Base-by-base conservation (phyloP, 1,284 basidiomycete species). In the Pseudozyma sp. region DNA sequence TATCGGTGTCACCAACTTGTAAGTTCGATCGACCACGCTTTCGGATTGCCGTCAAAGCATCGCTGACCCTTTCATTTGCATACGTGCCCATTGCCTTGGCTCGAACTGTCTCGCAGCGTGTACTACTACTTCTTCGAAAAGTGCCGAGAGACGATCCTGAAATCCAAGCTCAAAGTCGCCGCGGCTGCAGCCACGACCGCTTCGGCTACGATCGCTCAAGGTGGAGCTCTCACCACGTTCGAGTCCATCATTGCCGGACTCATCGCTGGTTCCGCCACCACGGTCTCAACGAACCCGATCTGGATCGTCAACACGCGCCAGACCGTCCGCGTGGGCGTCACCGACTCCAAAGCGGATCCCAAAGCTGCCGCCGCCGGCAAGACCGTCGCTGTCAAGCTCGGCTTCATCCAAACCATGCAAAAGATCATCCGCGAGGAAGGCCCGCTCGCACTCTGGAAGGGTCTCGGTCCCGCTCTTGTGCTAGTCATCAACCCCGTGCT, bases 401-500 rank as follows among this genome's bases (percentile, higher is more conserved):
- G 75, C 44, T 84, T 84, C 74, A 40, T 83, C n/a, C 88, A 92
- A 80, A 93, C 92, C 3, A 86, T 93, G 37, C 85, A 88, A 57
- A 88, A 88, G 69, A 93, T 99, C 68, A 78, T 94, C 44, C 87
- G 89, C 54, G 90, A 91, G 72, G 92, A 92, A 81, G 96, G 96
- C 11, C 77, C 90, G 19, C 84, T 88, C 19, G 95, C 91, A 0
- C 92, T 99, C 81, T 98, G 93, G 92, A 89, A 94, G 55, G 97
- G 97, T n/a, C 89, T 99, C 43, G 94, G 94, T 0, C 95, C 97
- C 3, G 95, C 96, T 16, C 87, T 99, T 54, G 89, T 95, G 37
- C 88, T 99, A 46, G 95, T 98, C 78, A 89, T 94, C 80, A 99
- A 99, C 85, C 97, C 97, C 8, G 92, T 99, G 37, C 88, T 99